Evolutionary conservation across 768 basidiomycete species (phyloP).

Genomic region (Rhizopogon salebrosus): DNA sequence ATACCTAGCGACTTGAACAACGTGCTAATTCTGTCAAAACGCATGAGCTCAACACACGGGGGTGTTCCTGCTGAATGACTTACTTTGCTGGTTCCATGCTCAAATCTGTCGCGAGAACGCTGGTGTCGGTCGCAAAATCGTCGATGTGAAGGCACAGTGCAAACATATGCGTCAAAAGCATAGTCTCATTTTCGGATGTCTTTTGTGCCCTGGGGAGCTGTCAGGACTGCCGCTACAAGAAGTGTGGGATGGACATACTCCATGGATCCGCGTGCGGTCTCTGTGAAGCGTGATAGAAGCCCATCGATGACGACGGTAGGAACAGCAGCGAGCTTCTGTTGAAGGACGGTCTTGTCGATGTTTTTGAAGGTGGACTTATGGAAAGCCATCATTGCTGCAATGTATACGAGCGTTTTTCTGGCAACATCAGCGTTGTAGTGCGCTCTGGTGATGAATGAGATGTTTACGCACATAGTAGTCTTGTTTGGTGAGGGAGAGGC

Average conservation of each 20-base stretch:
- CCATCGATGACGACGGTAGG: slow-evolving; percentile 68
- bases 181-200: slow-evolving; percentile 68
- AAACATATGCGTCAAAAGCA: slow-evolving; percentile 73
- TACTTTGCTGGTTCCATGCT: slow-evolving; percentile 61
- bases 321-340: slow-evolving; percentile 51
- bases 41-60: slow-evolving; percentile 1
- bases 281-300: slow-evolving; percentile 75
- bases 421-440: slow-evolving; percentile 4
- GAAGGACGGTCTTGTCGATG: slow-evolving; percentile 47
- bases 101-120: slow-evolving; percentile 68
- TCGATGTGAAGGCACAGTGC: slow-evolving; percentile 78
- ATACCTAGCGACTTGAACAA: slow-evolving; percentile 73
- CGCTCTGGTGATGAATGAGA: neutral
- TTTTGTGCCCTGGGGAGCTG: slow-evolving; percentile 34
- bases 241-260: slow-evolving; percentile 37
- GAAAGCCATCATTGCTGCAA: slow-evolving; percentile 78
- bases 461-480: slow-evolving; percentile 49
- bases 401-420: slow-evolving; percentile 76
- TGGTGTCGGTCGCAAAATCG: slow-evolving; percentile 66
- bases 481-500: slow-evolving; percentile 47
- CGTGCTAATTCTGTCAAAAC: slow-evolving; percentile 47
- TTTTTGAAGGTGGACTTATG: slow-evolving; percentile 36
- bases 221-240: neutral
- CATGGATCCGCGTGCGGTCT: slow-evolving; percentile 60
- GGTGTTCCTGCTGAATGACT: slow-evolving; percentile 21